Base-by-base conservation (phyloP, 1,284 basidiomycete genomes). In the Fistulinella cinereoalba region DNA sequence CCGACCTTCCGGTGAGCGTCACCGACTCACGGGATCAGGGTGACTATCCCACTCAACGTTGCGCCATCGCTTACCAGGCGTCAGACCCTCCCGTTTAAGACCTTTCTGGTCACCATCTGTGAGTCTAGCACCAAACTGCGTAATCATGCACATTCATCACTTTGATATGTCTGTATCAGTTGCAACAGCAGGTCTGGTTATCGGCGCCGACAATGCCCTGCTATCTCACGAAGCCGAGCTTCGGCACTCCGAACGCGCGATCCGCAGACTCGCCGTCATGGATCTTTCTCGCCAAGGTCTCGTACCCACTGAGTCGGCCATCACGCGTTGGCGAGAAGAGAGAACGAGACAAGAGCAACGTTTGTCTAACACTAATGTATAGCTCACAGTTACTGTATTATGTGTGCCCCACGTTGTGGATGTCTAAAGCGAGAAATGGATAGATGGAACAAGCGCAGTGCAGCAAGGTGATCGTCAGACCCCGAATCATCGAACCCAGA, bases 31-130 rank as follows among this genome's bases (percentile, higher is more conserved):
- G n/a, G n/a, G n/a, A n/a, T n/a, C n/a, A n/a, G 11, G 15, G 3
- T 31, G 22, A 18, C 23, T 31, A 23, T 22, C 44, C n/a, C 32
- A 44, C 40, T 33, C 29, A 28, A 19, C 38, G 34, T 4, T 12
- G 32, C 34, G 36, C 32, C 19, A 29, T 31, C 9, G 29, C 15
- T 25, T 12, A 40, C 42, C 53, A 90, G 88, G 53, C 79, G 82
- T 40, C 90, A 92, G 66, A 88, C 88, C 1, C 73, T 90, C 32
- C 80, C 85, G 2, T 81, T 92, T 71, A 94, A 94, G 66, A 81
- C 76, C 1, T 92, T 90, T 65, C 66, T 88, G 18, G 73, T 87
- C 7, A 77, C 81, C 15, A 70, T 70, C 54, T 80, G 76, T 84
- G 68, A 67, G 70, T 65, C 25, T 37, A n/a, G 29, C 36, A 21